Evolutionary conservation across 1,139 yeast genomes (phyloP), one percentile per base, ranked within the genome.

Genomic region (Ogataea hybrid): DNA sequence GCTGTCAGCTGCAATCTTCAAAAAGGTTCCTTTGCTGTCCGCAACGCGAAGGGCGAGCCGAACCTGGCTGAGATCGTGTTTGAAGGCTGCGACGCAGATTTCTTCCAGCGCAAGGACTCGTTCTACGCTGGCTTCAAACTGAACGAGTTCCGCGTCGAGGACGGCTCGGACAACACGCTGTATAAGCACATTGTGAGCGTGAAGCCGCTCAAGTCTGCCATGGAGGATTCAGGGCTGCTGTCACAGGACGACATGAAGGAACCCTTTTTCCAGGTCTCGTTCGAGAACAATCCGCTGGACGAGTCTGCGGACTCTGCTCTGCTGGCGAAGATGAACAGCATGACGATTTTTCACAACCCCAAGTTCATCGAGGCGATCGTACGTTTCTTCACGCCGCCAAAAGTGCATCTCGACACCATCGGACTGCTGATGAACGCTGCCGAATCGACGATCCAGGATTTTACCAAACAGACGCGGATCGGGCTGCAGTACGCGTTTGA

Each of bases 361-460:
- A 74, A 69, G 40, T 87, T 94, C 56, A 72, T 92, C 33, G 94
- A 89, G 54, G 86, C 81, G 43, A 71, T 92, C 36, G 71, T 76
- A 11, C 66, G 64, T 43, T 92, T 94, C 57, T 92, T 94, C 69
- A 80, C 76, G 35, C 96, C 97, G 1, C 96, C 97, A 11, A 80
- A 79, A 46, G 79, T 81, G 28, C 96, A 90, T 56, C 69, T 84
- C 46, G 96, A 89, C 57, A 89, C 97, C 0, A 79, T 94, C 29
- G 95, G 92, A 23, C 95, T 95, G 5, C 79, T 94, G 22, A 80
- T 94, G 80, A 85, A 81, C 61, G 97, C 96, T 0, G 98, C 99
- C 0, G 96, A 90, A 51, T 89, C 92, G 0, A 89, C 97, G 0
- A 85, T 94, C 45, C 96, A 89, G 59, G 97, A 95, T 2, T 69